Evolutionary conservation across 371 early-diverging fungal genomes (phyloP), one percentile per base, ranked within the genome.

Genomic region (Chytridiales sp.): DNA sequence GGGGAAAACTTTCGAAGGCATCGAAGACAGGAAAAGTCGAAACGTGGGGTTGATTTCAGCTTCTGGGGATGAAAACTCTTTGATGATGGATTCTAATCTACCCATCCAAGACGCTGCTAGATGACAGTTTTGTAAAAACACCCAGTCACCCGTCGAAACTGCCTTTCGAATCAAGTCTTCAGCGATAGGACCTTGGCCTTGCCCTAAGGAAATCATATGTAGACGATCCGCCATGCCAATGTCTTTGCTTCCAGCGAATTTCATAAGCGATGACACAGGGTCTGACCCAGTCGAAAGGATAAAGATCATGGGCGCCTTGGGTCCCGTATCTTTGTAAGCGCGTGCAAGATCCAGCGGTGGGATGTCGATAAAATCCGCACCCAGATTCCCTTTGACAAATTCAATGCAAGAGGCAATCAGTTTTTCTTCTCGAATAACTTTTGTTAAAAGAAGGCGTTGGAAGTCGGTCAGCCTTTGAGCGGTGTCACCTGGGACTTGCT

Each of bases 141-240:
- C 69, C 82, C 82, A 82, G 48, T 82, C 82, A 9, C 82, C 82
- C 8, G 21, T 61, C 4, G 24, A 29, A 5, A 61, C 62, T 0
- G 79, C 77, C 32, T 66, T 47, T 48, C 67, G 65, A 15, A 82
- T 41, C 13, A 79, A 35, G 27, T 82, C 76, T 70, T 82, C 82
- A 9, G 82, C 82, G 53, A 82, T 82, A 0, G 82, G 79, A 1
- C 82, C 82, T 56, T 82, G 82, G 8, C 82, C 82, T 56, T 82
- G 82, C 13, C 82, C 82, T 8, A 82, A 62, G 3, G 78, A 78
- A 13, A 82, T 82, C 77, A 79, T 82, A 34, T 76, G 77, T 22
- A 82, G 67, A 30, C 75, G 52, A 44, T 82, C 79, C 36, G 68
- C 70, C 77, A 78, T 78, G 21, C 68, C 67, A n/a, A 79, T 52